Evolutionary conservation across 2,329 filamentous ascomycete species (phyloP), one percentile per base, ranked within the genome.

Genomic region (Botrytis tulipae): DNA sequence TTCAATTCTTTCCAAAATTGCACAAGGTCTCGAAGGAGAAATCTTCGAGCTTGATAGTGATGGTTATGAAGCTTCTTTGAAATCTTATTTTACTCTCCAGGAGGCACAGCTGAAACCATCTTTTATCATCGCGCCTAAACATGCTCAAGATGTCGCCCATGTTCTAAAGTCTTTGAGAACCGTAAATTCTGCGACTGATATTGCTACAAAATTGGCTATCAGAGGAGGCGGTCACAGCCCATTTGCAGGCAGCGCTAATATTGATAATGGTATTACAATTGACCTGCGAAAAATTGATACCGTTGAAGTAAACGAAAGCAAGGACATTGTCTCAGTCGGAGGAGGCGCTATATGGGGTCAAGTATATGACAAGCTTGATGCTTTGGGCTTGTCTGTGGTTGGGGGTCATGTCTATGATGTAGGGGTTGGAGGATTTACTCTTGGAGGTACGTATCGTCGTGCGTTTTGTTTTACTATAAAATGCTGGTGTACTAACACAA

Each of bases 231-330:
- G 78, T 3, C 78, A 79, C 16, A 62, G 73, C 2, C 59, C 73
- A 1, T 78, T 76, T 66, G 82, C 85, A 35, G 85, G 85, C 75
- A 85, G 84, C 51, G 84, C 87, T 1, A 89, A 85, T 76, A 84
- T 86, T 68, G 79, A 84, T 18, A 84, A 81, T 1, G 86, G 87
- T 0, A 82, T 87, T 1, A 79, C 87, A 4, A 84, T 90, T 75
- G 86, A 86, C 16, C 82, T 87, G 18, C 82, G 79, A 44, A 74
- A 75, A 32, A 63, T 80, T 22, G 75, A 78, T 44, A 35, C 75
- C 25, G 71, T 80, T 57, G 74, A 82, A 5, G 72, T 78, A 9
- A 78, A 79, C 12, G 70, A 76, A 3, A 78, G 81, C 32, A 78
- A 79, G 9, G 78, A 74, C 0, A 76, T 78, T 7, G 81, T 80